Base-by-base conservation (phyloP, 2,329 filamentous ascomycete genomes). In the Aspergillus sp. region DNA sequence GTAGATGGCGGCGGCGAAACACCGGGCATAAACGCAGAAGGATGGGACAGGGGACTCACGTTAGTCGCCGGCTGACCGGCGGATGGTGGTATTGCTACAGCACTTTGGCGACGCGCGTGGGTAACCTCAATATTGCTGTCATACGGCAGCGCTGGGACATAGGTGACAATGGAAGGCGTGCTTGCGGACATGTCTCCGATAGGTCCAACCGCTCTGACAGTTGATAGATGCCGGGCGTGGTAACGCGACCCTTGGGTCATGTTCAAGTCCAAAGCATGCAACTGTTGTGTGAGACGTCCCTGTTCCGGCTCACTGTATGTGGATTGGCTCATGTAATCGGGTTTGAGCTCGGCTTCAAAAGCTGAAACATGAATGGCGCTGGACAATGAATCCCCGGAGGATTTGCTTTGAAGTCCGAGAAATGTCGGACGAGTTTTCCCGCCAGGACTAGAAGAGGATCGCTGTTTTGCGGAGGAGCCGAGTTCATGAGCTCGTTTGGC, bases 1-100 rank as follows among this genome's bases (percentile, higher is more conserved):
- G 67, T 56, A 10, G 67, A 63, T 7, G 70, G 66, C 12, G 70
- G 66, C 12, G 72, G 68, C 3, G 71, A 68, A n/a, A 67, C 57
- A 5, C 71, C 69, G 0, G 74, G 73, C 71, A 75, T 70, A 29
- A 75, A 68, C 2, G 72, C 72, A 32, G 73, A 75, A 16, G 74
- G 72, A 53, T 74, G 73, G 12, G 64, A 49, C 3, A 69, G 55
- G 3, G 64, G 32, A 16, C 32, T 60, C 6, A 64, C 39, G 20
- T 57, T 59, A 14, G 59, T 47, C 2, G 58, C 49, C 10, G 68
- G 36, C 7, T 61, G 52, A 11, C 52, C 61, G 14, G 64, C 58
- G 11, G 64, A 49, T 12, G 60, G 54, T 6, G 67, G 54, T 22
- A 55, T 58, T 39, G 66, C 57, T 10, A 60, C 18, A 2, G 55